These are phyloP conservation scores for Sechiopsis laciniata DNA, from an alignment of 306 rosid species.

Conservation along the genomic window DNA sequence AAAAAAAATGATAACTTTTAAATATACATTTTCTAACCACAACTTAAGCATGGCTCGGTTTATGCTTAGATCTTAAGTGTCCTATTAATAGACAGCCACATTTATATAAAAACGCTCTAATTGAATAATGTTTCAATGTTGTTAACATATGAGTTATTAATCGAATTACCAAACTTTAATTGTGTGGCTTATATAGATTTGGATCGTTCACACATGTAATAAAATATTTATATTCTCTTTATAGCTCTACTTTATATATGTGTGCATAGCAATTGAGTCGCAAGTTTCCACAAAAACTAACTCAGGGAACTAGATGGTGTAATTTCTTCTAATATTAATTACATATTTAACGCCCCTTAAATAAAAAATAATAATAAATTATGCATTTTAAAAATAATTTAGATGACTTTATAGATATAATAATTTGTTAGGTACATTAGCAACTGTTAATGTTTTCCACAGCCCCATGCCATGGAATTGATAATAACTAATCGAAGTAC, in stretches of 20 bases:
- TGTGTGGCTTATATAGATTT: not conserved
- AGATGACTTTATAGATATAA: slow-evolving; percentile 11
- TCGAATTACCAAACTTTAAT: not conserved
- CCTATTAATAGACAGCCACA: too few species aligned
- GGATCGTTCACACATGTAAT: not conserved
- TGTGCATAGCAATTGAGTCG: not conserved
- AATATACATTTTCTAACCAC: too few species aligned
- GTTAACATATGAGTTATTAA: not conserved
- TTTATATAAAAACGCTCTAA: too few species aligned
- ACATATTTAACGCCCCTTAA: not conserved
- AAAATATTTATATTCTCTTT: not conserved
- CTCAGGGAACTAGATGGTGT: not conserved
- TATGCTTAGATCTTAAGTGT: too few species aligned
- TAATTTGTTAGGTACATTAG: slow-evolving; percentile 17
- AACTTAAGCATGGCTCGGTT: too few species aligned
- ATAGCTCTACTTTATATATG: not conserved
- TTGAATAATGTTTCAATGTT: too few species aligned
- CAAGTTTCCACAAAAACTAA: not conserved
- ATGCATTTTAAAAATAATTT: not conserved
- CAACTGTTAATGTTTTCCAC: slow-evolving; percentile 16
- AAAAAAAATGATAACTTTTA: too few species aligned
- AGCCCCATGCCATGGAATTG: not conserved
- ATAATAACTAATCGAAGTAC: slow-evolving; percentile 4
- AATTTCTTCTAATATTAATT: too few species aligned
- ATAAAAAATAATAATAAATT: not conserved